A percentile compares a stretch with the other conserved stretches of the same genome.
Conservation (phyloP, 495 filamentous ascomycete species). For the Peziza echinospora region DNA sequence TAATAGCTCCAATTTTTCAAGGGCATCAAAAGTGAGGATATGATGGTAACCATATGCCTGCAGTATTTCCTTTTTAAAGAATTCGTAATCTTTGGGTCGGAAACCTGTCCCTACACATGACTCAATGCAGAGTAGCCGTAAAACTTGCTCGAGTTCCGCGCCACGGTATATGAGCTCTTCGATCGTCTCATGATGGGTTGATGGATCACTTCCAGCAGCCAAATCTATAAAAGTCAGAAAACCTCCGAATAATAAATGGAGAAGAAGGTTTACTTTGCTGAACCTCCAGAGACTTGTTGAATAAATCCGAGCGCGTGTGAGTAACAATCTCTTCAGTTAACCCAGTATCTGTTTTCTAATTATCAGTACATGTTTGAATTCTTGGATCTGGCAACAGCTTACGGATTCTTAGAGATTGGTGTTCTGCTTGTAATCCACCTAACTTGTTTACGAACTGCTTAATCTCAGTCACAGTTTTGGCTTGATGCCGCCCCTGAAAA, state of each 20-base stretch:
- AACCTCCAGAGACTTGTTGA: slow-evolving; percentile 70
- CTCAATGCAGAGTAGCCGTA: slow-evolving; percentile 75
- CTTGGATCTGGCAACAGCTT: neutral
- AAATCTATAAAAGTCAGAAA: slow-evolving; percentile 26
- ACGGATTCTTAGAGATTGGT: slow-evolving; percentile 65
- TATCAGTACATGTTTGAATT: too few species aligned
- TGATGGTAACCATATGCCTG: slow-evolving; percentile 93
- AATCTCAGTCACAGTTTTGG: slow-evolving; percentile 73
- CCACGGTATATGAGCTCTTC: slow-evolving; percentile 83
- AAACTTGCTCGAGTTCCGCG: slow-evolving; percentile 50
- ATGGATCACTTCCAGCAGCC: slow-evolving; percentile 73
- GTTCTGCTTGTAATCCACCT: slow-evolving; percentile 79
- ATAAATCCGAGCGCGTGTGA: slow-evolving; percentile 66
- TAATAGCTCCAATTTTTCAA: slow-evolving; percentile 78
- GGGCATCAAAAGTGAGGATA: slow-evolving; percentile 62
- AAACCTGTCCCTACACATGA: slow-evolving; percentile 77
- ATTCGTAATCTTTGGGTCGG: slow-evolving; percentile 65
- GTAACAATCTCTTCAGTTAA: slow-evolving; percentile 91
- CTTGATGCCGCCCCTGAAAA: slow-evolving; percentile 47
- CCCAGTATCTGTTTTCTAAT: slow-evolving; percentile 46
- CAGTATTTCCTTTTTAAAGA: slow-evolving; percentile 65
- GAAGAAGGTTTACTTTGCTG: slow-evolving; percentile 45
- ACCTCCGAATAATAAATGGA: slow-evolving; percentile 1
- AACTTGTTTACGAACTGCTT: slow-evolving; percentile 81
- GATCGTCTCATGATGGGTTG: slow-evolving; percentile 68